Base-by-base conservation (phyloP, 1,284 basidiomycete genomes). In the Trichosporon ovoides region DNA sequence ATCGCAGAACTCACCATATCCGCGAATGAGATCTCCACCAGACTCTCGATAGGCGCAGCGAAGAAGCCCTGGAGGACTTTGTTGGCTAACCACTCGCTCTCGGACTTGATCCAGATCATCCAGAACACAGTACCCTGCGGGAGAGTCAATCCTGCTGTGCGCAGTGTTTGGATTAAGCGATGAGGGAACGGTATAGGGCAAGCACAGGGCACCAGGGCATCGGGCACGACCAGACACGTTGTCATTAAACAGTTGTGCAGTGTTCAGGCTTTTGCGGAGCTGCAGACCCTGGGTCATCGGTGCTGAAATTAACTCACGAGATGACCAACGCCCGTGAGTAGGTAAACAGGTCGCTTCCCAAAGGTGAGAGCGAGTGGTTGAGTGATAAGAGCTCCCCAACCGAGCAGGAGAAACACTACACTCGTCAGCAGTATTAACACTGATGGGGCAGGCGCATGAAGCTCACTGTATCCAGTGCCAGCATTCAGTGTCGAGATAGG, bases 341-440 rank as follows among this genome's bases (percentile, higher is more conserved):
- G 22, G 50, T 64, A 69, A 20, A 69, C 31, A 0, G 61, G 61
- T 2, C 66, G 59, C 46, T 67, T 67, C 38, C 68, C 68, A 24
- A 63, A 65, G 2, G 60, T 59, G 24, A 63, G 35, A 1, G 67
- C 66, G 10, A 69, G 56, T 3, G 67, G 66, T 33, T 67, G 64
- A 7, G 60, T 61, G 40, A 69, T 55, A 3, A 69, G 54, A 2
- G 64, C 64, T 11, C 66, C 66, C 57, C 66, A 64, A 7, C 67
- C 67, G 20, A 67, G 61, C 18, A 67, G 51, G 6, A 67, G 58
- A 53, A 62, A 62, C 58, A 63, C 64, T 62, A 51, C 5, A 31
- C n/a, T 0, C 2, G 52, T 53, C 14, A 54, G 58, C 36, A 13
- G 5, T 12, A 7, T 37, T 13, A 3, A n/a, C 19, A 2, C 4